Base-by-base conservation (phyloP, 495 filamentous ascomycete genomes). In the Xylaria cubensis region DNA sequence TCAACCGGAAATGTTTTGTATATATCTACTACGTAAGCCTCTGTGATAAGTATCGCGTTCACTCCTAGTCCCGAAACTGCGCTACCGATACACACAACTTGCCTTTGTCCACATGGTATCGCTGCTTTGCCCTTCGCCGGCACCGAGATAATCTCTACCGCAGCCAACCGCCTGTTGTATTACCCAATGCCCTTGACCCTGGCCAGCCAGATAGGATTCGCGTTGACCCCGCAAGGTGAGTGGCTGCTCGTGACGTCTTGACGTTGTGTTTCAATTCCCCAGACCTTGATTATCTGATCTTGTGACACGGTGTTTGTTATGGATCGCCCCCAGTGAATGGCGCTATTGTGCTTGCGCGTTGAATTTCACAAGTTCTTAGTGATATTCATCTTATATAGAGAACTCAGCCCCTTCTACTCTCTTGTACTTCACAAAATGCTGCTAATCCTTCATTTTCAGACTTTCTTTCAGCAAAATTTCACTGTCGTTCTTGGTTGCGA, bases 241-340 rank as follows among this genome's bases (percentile, higher is more conserved):
- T 36, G 46, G 48, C 42, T 64, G 26, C 26, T n/a, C 12, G 53
- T 56, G 53, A 32, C 24, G 1, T 56, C 26, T 56, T 56, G 24
- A 12, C 7, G 4, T 56, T 29, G 26, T 29, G 15, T 12, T 8
- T 17, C 15, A 4, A n/a, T 39, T 42, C 8, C 8, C 26, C 26
- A 29, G 63, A 2, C 17, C 41, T 26, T 24, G 24, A 50, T 21
- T 65, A 24, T 42, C 29, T 51, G 12, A 5, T 13, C 46, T 8
- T 21, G 68, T 70, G 17, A 63, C 58, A 70, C 42, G 13, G 34
- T 63, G 68, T 70, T 70, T 64, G 68, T 46, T 64, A 61, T 61
- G 15, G 29, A 29, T 9, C 1, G n/a, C 6, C 58, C 34, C 34
- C 10, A 21, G 17, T 61, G 58, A 61, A 39, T 21, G 9, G 58